Conservation (phyloP, 306 rosid species). For the Acacia melanoxylon region DNA sequence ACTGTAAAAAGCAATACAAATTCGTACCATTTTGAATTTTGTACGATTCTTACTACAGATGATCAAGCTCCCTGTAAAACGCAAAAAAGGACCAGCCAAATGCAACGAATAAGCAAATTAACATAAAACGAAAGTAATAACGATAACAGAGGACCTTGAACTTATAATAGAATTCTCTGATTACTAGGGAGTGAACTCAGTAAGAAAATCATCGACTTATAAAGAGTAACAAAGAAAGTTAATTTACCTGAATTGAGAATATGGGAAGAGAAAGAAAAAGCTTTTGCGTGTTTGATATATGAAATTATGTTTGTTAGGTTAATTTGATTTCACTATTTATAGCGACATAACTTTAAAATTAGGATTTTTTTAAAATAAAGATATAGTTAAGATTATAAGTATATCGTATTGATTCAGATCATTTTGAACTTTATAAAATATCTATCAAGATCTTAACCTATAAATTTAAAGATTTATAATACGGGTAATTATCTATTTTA, state of each 20-base stretch:
- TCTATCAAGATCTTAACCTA: no score
- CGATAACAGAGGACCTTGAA: not conserved
- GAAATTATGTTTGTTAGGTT: no score
- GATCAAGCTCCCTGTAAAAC: slow-evolving; percentile 10
- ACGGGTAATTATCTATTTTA: no score
- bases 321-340: no score
- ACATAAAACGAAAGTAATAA: not conserved
- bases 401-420: no score
- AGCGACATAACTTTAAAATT: no score
- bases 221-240: not conserved
- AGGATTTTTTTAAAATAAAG: no score
- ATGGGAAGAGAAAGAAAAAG: no score
- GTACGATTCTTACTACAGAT: not conserved
- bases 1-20: not conserved
- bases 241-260: not conserved
- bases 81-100: not conserved
- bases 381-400: no score
- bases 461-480: no score
- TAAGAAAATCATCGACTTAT: not conserved
- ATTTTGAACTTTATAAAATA: no score
- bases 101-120: not conserved
- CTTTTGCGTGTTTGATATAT: no score
- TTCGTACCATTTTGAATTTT: slow-evolving; percentile 6
- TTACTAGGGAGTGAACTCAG: not conserved
- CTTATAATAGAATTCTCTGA: not conserved